These are phyloP conservation scores for Rhizophora mangle DNA, from an alignment of 345 rosid genomes.

Conservation along the genomic window DNA sequence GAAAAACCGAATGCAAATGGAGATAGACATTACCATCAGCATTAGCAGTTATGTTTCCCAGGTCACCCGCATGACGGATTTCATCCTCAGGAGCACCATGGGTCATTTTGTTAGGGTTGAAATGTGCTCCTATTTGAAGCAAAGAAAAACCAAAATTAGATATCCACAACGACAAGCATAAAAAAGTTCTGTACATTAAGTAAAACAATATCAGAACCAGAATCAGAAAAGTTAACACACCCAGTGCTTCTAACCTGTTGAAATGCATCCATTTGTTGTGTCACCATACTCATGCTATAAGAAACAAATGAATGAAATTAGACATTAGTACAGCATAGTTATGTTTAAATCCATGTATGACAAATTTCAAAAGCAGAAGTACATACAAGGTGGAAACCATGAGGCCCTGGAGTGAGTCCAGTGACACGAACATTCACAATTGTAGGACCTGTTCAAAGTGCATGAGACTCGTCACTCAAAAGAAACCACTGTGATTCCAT, in stretches of 20 bases:
- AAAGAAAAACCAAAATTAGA: neutral
- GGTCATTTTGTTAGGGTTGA: slow-evolving; percentile 77
- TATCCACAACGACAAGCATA: neutral
- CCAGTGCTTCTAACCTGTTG: slow-evolving; percentile 55
- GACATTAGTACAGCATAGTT: neutral
- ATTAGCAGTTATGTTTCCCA: slow-evolving; percentile 97
- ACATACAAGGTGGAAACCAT: slow-evolving; percentile 84
- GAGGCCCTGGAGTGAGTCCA: slow-evolving; percentile 86
- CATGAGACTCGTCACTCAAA: slow-evolving; percentile 2
- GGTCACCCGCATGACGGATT: slow-evolving; percentile 99
- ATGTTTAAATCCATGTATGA: slow-evolving; percentile 4
- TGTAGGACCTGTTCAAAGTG: slow-evolving; percentile 63
- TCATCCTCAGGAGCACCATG: slow-evolving; percentile 97
- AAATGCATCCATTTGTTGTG: slow-evolving; percentile 96
- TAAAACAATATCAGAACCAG: neutral
- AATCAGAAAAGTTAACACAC: neutral
- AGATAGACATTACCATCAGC: slow-evolving; percentile 60
- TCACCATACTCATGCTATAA: slow-evolving; percentile 95
- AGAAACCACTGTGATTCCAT: neutral
- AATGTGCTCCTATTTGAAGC: slow-evolving; percentile 66
- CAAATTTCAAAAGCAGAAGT: slow-evolving; percentile 14
- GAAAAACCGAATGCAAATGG: neutral
- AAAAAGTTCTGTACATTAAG: neutral
- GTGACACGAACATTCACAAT: slow-evolving; percentile 78
- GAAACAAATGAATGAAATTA: neutral